Evolutionary conservation across 768 basidiomycete species (phyloP).

Genomic region (Nidularia pulvinata): DNA sequence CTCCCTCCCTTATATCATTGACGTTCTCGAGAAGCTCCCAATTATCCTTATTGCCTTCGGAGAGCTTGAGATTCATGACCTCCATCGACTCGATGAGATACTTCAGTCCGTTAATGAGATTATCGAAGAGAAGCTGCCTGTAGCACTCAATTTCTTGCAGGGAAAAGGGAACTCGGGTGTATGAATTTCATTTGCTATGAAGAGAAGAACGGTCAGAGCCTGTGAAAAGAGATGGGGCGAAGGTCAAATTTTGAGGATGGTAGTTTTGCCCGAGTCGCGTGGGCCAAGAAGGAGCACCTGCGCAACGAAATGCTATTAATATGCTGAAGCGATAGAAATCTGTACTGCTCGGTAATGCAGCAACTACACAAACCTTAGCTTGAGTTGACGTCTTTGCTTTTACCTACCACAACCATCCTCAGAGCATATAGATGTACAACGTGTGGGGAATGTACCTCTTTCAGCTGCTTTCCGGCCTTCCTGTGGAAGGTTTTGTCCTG

Average conservation of each 20-base stretch:
- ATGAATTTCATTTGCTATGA: conserved; percentile 96
- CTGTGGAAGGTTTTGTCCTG: conserved; percentile 65
- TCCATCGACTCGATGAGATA: conserved; percentile 88
- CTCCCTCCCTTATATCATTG: conserved; percentile 73
- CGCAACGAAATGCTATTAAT: neutral
- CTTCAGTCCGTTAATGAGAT: conserved; percentile 84
- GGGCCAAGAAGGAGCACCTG: conserved; percentile 90
- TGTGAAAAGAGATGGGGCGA: neutral
- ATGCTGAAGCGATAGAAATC: neutral
- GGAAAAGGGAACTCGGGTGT: conserved; percentile 83
- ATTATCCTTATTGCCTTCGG: conserved; percentile 55
- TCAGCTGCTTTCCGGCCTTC: conserved; percentile 77
- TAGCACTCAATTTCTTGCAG: conserved; percentile 83
- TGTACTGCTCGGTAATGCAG: conserved; percentile 8
- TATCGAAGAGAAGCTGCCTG: conserved; percentile 91
- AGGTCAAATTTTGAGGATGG: conserved; percentile 72
- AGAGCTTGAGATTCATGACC: conserved; percentile 79
- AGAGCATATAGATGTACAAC: too few relatives aligned
- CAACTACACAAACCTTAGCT: conserved; percentile 57
- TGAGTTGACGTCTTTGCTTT: conserved; percentile 70
- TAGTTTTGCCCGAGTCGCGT: conserved; percentile 93
- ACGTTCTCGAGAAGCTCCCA: conserved; percentile 68
- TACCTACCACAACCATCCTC: conserved; percentile 40
- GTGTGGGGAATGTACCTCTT: conserved; percentile 52
- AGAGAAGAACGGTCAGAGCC: neutral